These are phyloP conservation scores for Thozetella sp. DNA, from an alignment of 495 filamentous ascomycete species.

Conservation along the genomic window DNA sequence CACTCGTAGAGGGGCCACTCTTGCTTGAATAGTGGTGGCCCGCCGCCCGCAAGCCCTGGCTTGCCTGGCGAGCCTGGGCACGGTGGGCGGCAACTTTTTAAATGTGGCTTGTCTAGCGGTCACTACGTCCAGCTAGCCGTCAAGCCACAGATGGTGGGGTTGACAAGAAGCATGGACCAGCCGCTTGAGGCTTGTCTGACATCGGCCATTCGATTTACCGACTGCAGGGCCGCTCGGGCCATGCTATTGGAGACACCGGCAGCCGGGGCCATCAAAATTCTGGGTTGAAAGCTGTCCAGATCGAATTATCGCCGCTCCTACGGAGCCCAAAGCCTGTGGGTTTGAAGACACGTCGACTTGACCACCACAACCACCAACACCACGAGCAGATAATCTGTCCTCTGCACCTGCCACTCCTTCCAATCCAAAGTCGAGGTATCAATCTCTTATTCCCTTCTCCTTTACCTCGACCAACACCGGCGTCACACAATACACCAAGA, in stretches of 20 bases:
- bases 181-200: not conserved
- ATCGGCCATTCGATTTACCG: conserved; percentile 2
- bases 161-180: not conserved
- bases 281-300: conserved; percentile 3
- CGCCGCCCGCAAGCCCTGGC: too few species aligned
- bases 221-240: not conserved
- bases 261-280: not conserved
- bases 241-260: not conserved
- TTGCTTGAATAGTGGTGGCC: too few species aligned
- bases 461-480: not conserved
- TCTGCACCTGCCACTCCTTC: too few species aligned
- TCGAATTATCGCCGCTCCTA: not conserved
- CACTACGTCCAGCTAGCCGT: too few species aligned
- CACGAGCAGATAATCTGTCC: too few species aligned
- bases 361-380: not conserved
- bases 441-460: too few species aligned
- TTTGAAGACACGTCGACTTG: conserved; percentile 2
- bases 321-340: not conserved
- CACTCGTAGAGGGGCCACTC: too few species aligned
- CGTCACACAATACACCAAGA: not conserved
- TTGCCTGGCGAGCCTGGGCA: too few species aligned
- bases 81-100: too few species aligned
- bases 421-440: too few species aligned
- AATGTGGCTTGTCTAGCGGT: too few species aligned
- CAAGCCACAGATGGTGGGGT: not conserved